Base-by-base conservation (phyloP, 768 basidiomycete genomes). In the Pleurotus tuoliensis region DNA sequence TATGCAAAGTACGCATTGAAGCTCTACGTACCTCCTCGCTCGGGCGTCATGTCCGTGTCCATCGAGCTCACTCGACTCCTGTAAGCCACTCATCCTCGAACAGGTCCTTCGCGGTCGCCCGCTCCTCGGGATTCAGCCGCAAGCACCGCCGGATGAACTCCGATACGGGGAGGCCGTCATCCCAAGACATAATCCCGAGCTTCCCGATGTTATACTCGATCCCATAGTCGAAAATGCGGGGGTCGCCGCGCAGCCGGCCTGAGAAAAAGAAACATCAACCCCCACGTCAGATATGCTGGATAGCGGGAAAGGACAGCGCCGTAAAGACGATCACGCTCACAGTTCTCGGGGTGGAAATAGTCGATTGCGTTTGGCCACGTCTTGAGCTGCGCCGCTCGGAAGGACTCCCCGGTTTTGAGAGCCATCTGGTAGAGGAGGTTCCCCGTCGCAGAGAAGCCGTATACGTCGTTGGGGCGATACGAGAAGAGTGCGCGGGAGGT, bases 21-120 rank as follows among this genome's bases (percentile, higher is more conserved):
- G 7, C 3, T 5, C 7, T 7, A 27, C 27, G 3, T 7, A 27
- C 27, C 27, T 27, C 27, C 4, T 7, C 27, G 27, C 27, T 5
- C 27, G 27, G 20, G 20, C 2, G 20, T 20, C 20, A 1, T 20
- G 20, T 20, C 2, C 27, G 7, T 27, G 3, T 7, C 27, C 27
- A 27, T 27, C 7, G 7, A 27, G 7, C 27, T 11, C 30, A 30
- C 30, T 30, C 30, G 6, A 30, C 8, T 7, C 30, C 30, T 11
- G 30, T 6, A 30, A 59, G 27, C 57, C 64, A 20, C 12, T 52
- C 48, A 56, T 68, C 63, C 13, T 55, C 47, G 22, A 67, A 57
- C 22, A 68, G 56, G 50, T 69, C 61, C 47, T 60, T 45, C 27
- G 63, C 67, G 8, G 60, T 64, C 9, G 67, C 60, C 38, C 67